These are phyloP conservation scores for Gnomoniopsis sp. DNA, from an alignment of 2,329 filamentous ascomycete genomes.

Conservation along the genomic window DNA sequence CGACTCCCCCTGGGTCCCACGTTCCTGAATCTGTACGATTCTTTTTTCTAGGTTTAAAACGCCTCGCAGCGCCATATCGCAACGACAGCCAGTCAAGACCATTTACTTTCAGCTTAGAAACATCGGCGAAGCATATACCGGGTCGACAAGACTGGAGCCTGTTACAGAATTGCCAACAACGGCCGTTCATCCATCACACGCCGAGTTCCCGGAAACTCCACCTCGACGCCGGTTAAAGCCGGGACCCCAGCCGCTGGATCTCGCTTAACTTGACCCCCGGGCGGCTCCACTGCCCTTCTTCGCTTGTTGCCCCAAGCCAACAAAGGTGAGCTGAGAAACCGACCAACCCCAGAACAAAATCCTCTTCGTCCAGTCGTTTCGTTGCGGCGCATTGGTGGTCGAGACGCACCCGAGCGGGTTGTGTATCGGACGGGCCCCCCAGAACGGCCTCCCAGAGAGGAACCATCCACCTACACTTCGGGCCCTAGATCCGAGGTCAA, in stretches of 20 bases:
- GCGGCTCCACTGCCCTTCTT: slow-evolving; percentile 6
- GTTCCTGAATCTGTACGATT: background rate
- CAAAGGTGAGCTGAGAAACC: slow-evolving; percentile 10
- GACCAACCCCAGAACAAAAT: too few relatives aligned
- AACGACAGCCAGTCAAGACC: background rate
- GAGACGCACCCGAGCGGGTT: slow-evolving; percentile 13
- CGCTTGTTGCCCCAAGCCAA: background rate
- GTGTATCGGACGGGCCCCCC: background rate
- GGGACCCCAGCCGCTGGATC: background rate
- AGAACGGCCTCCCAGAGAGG: slow-evolving; percentile 2
- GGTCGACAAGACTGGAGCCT: slow-evolving; percentile 12
- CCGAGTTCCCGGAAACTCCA: slow-evolving; percentile 8
- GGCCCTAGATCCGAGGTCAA: slow-evolving; percentile 1
- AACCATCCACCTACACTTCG: background rate
- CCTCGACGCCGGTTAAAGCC: background rate
- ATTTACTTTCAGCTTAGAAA: slow-evolving; percentile 10
- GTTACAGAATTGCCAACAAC: slow-evolving; percentile 11
- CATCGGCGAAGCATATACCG: slow-evolving; percentile 6
- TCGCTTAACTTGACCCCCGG: background rate
- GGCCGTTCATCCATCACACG: slow-evolving; percentile 3
- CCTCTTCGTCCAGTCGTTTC: slow-evolving; percentile 14
- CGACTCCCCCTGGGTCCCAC: background rate
- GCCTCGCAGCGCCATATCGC: background rate
- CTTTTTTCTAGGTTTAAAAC: background rate
- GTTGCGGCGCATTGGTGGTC: slow-evolving; percentile 6